Percentiles rank a stretch among this genome's conserved stretches.
These are phyloP conservation scores for Neopestalotiopsis rosae DNA, from an alignment of 2,329 filamentous ascomycete species.

Conservation along the genomic window DNA sequence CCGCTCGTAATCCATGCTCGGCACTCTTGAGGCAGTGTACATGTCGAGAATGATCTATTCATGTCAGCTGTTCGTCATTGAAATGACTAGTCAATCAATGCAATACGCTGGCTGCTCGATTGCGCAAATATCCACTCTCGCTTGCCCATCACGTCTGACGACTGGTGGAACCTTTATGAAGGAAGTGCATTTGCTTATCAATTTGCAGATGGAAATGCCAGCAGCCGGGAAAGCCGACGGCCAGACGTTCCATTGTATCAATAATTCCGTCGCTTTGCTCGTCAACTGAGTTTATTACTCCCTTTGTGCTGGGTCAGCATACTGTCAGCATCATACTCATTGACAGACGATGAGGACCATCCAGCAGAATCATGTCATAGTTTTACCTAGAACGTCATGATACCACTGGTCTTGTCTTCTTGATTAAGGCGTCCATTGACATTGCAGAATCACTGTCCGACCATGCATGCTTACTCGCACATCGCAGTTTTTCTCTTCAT, in stretches of 20 bases:
- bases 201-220: not conserved
- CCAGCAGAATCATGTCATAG: too few species aligned
- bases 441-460: too few species aligned
- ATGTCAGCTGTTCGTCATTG: not conserved
- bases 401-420: too few species aligned
- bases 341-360: not conserved
- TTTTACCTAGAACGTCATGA: too few species aligned
- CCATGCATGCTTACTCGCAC: too few species aligned
- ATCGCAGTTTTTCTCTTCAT: too few species aligned
- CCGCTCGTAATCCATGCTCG: constrained; percentile 1
- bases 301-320: not conserved
- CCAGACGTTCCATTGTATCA: constrained; percentile 1
- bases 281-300: not conserved
- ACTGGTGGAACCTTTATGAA: not conserved
- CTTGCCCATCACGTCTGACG: not conserved
- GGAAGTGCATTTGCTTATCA: not conserved
- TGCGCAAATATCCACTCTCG: not conserved
- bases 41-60: not conserved
- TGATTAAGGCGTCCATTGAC: too few species aligned
- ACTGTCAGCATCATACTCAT: not conserved
- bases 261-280: not conserved
- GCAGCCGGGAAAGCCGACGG: not conserved
- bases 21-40: not conserved
- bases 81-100: not conserved
- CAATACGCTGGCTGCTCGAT: not conserved